Conservation (phyloP, 768 basidiomycete species). For the Trametes cinnabarina region DNA sequence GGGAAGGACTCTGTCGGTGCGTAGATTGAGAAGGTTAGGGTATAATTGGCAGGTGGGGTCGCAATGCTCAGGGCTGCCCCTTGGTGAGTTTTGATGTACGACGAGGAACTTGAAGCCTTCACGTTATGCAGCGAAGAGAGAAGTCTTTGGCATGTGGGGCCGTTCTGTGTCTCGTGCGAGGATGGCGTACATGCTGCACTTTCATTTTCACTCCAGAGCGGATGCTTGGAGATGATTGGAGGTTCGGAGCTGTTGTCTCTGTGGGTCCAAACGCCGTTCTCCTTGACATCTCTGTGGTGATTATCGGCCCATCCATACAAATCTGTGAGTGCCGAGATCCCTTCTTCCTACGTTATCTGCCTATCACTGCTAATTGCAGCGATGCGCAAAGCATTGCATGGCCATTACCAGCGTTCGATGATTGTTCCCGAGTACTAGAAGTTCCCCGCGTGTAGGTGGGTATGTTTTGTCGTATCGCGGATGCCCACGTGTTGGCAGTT, state of each 20-base stretch:
- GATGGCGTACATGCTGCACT: not conserved
- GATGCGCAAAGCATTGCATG: not conserved
- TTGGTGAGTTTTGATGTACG: too few relatives aligned
- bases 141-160: too few relatives aligned
- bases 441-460: too few relatives aligned
- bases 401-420: too few relatives aligned
- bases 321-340: not conserved
- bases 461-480: too few relatives aligned
- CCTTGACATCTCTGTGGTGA: not conserved
- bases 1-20: not conserved
- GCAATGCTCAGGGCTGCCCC: too few relatives aligned
- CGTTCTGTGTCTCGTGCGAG: too few relatives aligned
- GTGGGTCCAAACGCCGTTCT: not conserved
- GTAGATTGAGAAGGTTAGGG: slow-evolving; percentile 3
- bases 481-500: too few relatives aligned
- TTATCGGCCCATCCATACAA: not conserved
- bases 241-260: not conserved
- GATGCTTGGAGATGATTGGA: not conserved
- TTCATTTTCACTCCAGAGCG: not conserved
- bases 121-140: too few relatives aligned
- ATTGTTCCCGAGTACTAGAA: too few relatives aligned
- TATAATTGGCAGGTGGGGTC: not conserved
- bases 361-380: not conserved
- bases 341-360: not conserved
- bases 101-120: too few relatives aligned